phyloP scores from a whole-genome alignment of 2,329 filamentous ascomycete genomes.

The Exophiala bonariae region DNA sequence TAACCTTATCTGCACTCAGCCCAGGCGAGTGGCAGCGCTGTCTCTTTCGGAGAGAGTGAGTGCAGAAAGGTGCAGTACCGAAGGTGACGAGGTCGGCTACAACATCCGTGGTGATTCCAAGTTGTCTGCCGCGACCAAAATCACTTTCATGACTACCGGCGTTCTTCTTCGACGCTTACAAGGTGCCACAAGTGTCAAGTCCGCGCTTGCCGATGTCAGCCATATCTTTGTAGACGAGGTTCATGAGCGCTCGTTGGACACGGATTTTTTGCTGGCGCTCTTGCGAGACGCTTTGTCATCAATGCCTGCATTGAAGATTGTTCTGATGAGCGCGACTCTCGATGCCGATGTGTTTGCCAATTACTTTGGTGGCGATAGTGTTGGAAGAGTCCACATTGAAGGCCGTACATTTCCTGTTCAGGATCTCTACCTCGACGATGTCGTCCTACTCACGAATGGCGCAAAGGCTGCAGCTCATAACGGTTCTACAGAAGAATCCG shows the following conservation, averaged over 20 bases:
- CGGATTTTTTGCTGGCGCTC: constrained; percentile 87
- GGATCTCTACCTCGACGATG: constrained; percentile 87
- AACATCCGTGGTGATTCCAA: constrained; percentile 88
- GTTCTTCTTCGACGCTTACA: constrained; percentile 89
- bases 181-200: constrained; percentile 48
- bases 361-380: constrained; percentile 75
- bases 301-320: constrained; percentile 78
- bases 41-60: constrained; percentile 92
- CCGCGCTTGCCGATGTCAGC: constrained; percentile 83
- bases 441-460: constrained; percentile 70
- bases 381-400: constrained; percentile 81
- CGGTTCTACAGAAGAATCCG: constrained; percentile 22
- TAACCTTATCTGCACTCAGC: constrained; percentile 95
- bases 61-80: constrained; percentile 77
- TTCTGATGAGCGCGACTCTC: constrained; percentile 95
- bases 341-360: constrained; percentile 81
- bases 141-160: constrained; percentile 95
- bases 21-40: constrained; percentile 88
- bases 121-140: constrained; percentile 72
- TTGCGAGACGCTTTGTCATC: constrained; percentile 76
- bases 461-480: neutral
- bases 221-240: constrained; percentile 97
- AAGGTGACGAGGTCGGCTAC: constrained; percentile 90
- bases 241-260: constrained; percentile 91
- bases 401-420: constrained; percentile 87